Percentiles rank a stretch among this genome's conserved stretches.
phyloP scores from a whole-genome alignment of 306 rosid species.

The Amphicarpaea edgeworthii region DNA sequence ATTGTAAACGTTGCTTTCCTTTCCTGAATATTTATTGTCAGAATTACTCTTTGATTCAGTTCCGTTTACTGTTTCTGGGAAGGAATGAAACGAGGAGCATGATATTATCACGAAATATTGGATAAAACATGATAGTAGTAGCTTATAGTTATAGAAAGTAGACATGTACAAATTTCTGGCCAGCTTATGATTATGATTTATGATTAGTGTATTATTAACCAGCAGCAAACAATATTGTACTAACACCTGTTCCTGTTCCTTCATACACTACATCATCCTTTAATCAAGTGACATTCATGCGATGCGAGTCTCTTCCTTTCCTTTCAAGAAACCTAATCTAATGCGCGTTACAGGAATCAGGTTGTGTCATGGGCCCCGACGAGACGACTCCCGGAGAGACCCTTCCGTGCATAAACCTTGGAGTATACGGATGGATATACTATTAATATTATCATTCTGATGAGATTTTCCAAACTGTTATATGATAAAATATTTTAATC shows the following conservation, averaged over 20 bases:
- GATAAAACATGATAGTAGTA: neutral
- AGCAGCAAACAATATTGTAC: neutral
- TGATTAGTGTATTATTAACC: neutral
- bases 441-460: neutral
- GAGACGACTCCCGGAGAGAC: neutral
- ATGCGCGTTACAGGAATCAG: neutral
- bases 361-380: neutral
- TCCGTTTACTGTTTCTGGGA: no score
- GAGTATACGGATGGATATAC: slow-evolving; percentile 8
- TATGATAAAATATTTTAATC: no score
- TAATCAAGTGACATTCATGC: neutral
- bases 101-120: no score
- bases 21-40: neutral
- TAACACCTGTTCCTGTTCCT: neutral
- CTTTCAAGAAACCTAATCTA: slow-evolving; percentile 10
- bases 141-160: neutral
- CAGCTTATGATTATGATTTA: neutral
- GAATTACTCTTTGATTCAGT: neutral
- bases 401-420: neutral
- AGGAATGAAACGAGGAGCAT: no score
- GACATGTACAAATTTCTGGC: neutral
- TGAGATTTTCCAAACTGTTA: neutral
- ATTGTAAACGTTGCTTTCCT: slow-evolving; percentile 4
- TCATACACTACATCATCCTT: neutral
- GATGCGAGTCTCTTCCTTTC: slow-evolving; percentile 36